A percentile compares a stretch with the other conserved stretches of the same genome.
These are phyloP conservation scores for Torulaspora maleeae DNA, from an alignment of 805 yeast genomes.

Conservation along the genomic window DNA sequence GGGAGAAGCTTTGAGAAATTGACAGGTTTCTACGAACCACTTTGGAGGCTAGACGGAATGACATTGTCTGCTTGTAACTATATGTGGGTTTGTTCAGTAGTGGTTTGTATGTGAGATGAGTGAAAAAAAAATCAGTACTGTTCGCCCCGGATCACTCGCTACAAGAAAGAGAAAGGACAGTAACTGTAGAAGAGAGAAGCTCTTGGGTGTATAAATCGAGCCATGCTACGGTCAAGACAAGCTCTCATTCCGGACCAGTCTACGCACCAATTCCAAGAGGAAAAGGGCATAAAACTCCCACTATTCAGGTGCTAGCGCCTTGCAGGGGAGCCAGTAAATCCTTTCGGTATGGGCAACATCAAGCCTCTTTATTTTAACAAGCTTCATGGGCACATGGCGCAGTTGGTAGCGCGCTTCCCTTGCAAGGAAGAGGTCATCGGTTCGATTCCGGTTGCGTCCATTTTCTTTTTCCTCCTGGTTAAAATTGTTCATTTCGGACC, in stretches of 20 bases:
- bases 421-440: constrained; percentile 76
- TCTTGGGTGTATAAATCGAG: too few relatives aligned
- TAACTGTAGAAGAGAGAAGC: too few relatives aligned
- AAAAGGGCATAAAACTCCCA: not conserved
- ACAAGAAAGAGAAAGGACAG: too few relatives aligned
- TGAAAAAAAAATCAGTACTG: not conserved
- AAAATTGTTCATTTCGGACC: too few relatives aligned
- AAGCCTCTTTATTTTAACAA: not conserved
- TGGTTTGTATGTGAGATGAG: not conserved
- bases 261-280: not conserved
- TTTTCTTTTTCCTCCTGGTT: not conserved
- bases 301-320: too few relatives aligned
- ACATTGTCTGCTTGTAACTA: constrained; percentile 1
- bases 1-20: constrained; percentile 4
- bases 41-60: constrained; percentile 10
- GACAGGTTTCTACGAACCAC: constrained; percentile 5
- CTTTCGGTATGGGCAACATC: not conserved
- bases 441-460: constrained; percentile 78
- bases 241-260: too few relatives aligned
- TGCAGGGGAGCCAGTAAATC: too few relatives aligned
- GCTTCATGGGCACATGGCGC: constrained; percentile 64
- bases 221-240: too few relatives aligned
- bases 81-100: not conserved
- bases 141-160: too few relatives aligned
- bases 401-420: constrained; percentile 80